Evolutionary conservation across 2,329 filamentous ascomycete species (phyloP), one percentile per base, ranked within the genome.

Genomic region (Penicillium sp.): DNA sequence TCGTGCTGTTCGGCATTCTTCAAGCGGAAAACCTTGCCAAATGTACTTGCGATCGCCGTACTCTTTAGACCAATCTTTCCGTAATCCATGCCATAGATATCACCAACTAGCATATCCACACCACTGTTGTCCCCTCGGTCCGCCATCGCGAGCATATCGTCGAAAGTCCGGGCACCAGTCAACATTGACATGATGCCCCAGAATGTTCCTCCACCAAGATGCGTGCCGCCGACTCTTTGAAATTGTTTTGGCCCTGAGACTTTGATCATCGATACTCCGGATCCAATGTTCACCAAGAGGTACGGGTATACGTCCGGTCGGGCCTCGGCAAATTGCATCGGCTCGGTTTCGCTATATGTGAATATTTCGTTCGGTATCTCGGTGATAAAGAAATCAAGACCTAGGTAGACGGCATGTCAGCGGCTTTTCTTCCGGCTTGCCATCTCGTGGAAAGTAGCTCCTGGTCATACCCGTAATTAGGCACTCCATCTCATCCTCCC

Each of bases 401-500:
- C 93, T 92, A 70, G 64, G 30, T 13, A 30, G 15, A 11, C 52
- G 47, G 60, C 60, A 53, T 21, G 46, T 58, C 55, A 48, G 60
- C 1, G 26, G 44, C 49, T 29, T 21, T 19, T 49, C 15, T 61
- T 41, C 19, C 23, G 26, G 13, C 21, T 21, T 19, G 11, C 26
- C 31, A 13, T 4, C 17, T 5, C 1, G 29, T 45, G 15, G 7
- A 41, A n/a, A 48, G n/a, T 35, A 15, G 29, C 35, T 47, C 52
- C 8, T 23, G 44, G 35, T 67, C 82, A 67, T 77, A 93, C 91
- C 93, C 72, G 95, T 95, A 66, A 99, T 99, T 62, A 99, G 81
- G 75, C 95, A 99, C 77, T 97, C 93, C 95, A 99, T 99, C 80
- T 99, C 95, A 73, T 99, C 95, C 78, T 98, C 95, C 48, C 93